A percentile compares a stretch with the other conserved stretches of the same genome.
Evolutionary conservation across 495 filamentous ascomycete species (phyloP).

Genomic region (Lasiosphaeria hispida): DNA sequence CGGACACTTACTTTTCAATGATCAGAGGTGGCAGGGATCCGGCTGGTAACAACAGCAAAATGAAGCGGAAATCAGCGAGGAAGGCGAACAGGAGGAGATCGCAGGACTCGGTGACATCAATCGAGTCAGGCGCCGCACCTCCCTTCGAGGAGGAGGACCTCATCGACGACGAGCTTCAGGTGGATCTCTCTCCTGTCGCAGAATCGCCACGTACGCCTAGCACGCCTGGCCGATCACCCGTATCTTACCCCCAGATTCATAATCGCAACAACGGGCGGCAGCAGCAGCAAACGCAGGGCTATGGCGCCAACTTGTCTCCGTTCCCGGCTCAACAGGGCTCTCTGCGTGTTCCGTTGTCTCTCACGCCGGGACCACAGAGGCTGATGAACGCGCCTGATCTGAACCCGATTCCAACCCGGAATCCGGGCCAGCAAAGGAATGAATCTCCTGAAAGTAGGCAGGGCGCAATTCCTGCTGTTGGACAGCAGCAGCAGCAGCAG

Average conservation of each 20-base stretch:
- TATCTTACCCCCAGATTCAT: slow-evolving; percentile 43
- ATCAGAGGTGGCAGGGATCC: slow-evolving; percentile 20
- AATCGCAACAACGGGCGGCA: slow-evolving; percentile 5
- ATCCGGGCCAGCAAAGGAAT: slow-evolving; percentile 24
- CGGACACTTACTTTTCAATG: slow-evolving; percentile 17
- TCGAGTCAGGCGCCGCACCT: slow-evolving; percentile 23
- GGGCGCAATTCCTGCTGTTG: not conserved
- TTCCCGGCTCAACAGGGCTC: no score
- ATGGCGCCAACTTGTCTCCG: no score
- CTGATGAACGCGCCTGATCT: slow-evolving; percentile 16
- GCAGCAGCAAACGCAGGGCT: not conserved
- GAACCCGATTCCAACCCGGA: slow-evolving; percentile 23
- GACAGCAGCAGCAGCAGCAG: slow-evolving; percentile 10
- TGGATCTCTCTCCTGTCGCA: slow-evolving; percentile 42
- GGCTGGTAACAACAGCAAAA: slow-evolving; percentile 9
- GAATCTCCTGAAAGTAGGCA: slow-evolving; percentile 29
- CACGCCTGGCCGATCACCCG: slow-evolving; percentile 38
- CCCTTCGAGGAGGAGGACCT: slow-evolving; percentile 25
- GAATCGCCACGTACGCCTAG: slow-evolving; percentile 37
- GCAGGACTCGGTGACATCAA: slow-evolving; percentile 27
- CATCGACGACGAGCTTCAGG: slow-evolving; percentile 24
- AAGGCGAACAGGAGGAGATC: slow-evolving; percentile 20
- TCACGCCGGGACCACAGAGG: slow-evolving; percentile 1
- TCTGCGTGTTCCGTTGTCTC: no score
- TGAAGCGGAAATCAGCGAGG: slow-evolving; percentile 14